These are phyloP conservation scores for Porogramme epimiltina DNA, from an alignment of 1,284 basidiomycete genomes.

Conservation along the genomic window DNA sequence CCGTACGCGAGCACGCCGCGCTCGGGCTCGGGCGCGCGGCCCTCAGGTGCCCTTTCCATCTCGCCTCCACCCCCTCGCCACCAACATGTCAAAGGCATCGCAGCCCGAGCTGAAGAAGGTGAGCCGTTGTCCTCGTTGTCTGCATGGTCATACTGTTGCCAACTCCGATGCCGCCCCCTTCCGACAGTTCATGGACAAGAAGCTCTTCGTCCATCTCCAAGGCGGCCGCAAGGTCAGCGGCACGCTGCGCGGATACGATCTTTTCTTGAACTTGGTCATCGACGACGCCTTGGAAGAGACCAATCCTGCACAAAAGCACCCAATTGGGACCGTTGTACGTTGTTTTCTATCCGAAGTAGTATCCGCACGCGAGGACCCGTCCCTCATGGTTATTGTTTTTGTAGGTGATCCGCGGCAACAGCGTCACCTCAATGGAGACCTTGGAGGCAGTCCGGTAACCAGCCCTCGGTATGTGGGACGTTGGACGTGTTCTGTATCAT, in stretches of 20 bases:
- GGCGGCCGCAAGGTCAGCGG: constrained; percentile 96
- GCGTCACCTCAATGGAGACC: constrained; percentile 90
- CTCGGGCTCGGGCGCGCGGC: constrained; percentile 9
- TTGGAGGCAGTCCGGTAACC: constrained; percentile 62
- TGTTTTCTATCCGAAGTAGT: neutral
- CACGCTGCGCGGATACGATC: constrained; percentile 95
- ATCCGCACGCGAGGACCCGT: neutral
- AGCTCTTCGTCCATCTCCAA: constrained; percentile 92
- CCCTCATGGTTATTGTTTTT: constrained; percentile 13
- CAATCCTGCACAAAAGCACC: constrained; percentile 85
- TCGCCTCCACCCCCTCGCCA: constrained; percentile 4
- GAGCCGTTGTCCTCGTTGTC: neutral
- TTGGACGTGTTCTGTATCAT: constrained; percentile 20
- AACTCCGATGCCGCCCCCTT: neutral
- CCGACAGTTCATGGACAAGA: constrained; percentile 96
- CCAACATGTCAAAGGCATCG: constrained; percentile 84
- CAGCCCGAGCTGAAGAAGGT: constrained; percentile 96
- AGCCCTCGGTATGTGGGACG: constrained; percentile 20
- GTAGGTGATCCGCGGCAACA: constrained; percentile 94
- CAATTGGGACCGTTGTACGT: constrained; percentile 89
- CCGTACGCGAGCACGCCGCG: constrained; percentile 9
- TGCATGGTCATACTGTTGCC: neutral
- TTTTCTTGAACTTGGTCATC: constrained; percentile 98
- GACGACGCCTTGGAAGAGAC: constrained; percentile 95
- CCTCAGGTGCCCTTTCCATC: constrained; percentile 2